Evolutionary conservation across 306 rosid species (phyloP), one percentile per base, ranked within the genome.

Genomic region (Cucumis sativus): DNA sequence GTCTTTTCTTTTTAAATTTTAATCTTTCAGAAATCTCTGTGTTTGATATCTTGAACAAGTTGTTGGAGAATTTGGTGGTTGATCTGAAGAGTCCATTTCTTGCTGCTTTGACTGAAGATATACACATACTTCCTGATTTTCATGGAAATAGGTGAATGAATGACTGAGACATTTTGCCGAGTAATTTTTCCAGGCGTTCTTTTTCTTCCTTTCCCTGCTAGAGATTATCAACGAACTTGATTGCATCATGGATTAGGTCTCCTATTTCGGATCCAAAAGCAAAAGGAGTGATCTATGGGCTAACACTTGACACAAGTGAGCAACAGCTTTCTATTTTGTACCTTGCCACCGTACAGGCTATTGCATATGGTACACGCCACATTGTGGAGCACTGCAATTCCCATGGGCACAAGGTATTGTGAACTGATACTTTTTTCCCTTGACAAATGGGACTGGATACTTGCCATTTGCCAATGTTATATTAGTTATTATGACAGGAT

Each of bases 321-420:
- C 82, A 87, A 64, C 89, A 92, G 74, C 80, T 95, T 85, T 91
- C 96, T 72, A 90, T 95, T 83, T 80, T 85, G 74, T 95, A 95
- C 89, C 92, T 92, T 74, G 96, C 98, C 61, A 81, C 97, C 40
- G 84, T 95, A 77, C 97, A 95, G 86, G 91, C 92, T 79, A 90
- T 92, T 89, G 98, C 97, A 11, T 95, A 95, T 84, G 98, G 98
- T 45, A 90, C 97, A 1, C 96, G 98, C 69, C 95, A 92, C 84
- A 95, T 92, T 90, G 96, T 95, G 83, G 97, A 95, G 84, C 98
- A 95, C 78, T 89, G 91, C 82, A 95, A 95, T 78, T 86, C 87
- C 80, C 89, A 95, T 86, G 98, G 98, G 51, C 97, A 92, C 85
- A 86, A 87, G 85, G 97, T 95, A 90, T 15, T 47, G 13, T 28